phyloP scores from a whole-genome alignment of 2,329 filamentous ascomycete genomes.

The Sporothrix humicola region DNA sequence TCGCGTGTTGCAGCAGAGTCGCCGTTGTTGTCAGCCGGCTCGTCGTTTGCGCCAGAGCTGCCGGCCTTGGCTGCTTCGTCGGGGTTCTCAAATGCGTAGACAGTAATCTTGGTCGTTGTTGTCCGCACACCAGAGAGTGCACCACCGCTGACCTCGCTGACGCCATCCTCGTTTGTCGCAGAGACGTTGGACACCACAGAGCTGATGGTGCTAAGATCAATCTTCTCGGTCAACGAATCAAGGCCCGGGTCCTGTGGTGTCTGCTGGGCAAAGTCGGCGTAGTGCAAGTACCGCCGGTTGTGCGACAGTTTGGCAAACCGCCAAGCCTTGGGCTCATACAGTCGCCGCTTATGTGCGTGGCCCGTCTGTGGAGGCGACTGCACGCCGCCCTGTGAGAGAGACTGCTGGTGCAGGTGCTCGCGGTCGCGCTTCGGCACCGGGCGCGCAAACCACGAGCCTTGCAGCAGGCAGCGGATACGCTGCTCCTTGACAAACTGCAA shows the following conservation, averaged over 20 bases:
- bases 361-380: constrained; percentile 47
- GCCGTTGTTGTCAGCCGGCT: constrained; percentile 40
- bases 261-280: constrained; percentile 78
- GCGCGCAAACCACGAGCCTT: constrained; percentile 84
- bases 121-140: constrained; percentile 42
- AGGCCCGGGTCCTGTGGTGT: constrained; percentile 70
- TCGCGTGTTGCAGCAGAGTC: constrained; percentile 54
- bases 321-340: constrained; percentile 65
- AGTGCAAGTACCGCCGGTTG: constrained; percentile 88
- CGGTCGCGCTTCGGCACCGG: constrained; percentile 50
- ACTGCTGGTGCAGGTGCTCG: constrained; percentile 44
- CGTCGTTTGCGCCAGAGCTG: constrained; percentile 42
- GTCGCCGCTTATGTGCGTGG: constrained; percentile 47
- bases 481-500: constrained; percentile 98
- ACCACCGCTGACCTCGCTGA: constrained; percentile 50
- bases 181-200: constrained; percentile 94
- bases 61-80: constrained; percentile 46
- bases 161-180: constrained; percentile 60
- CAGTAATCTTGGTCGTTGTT: constrained; percentile 84
- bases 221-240: constrained; percentile 76
- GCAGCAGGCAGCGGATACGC: constrained; percentile 83
- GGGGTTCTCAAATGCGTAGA: constrained; percentile 71
- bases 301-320: constrained; percentile 88
- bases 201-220: constrained; percentile 85
- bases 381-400: constrained; percentile 49